These are phyloP conservation scores for Suhomyces wounanorum DNA, from an alignment of 1,139 yeast genomes.

Conservation along the genomic window DNA sequence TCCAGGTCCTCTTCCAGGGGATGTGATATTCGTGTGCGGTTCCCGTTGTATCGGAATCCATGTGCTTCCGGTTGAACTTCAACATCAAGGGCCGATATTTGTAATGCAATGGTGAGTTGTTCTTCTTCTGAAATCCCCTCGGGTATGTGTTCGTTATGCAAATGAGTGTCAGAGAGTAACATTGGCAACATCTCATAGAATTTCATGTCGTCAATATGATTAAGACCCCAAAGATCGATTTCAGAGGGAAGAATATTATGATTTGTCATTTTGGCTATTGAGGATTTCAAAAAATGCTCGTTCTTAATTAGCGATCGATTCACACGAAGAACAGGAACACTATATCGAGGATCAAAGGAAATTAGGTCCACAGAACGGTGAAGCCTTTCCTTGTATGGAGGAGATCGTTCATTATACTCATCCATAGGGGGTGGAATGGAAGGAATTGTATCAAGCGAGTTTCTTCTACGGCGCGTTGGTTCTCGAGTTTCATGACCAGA, in stretches of 20 bases:
- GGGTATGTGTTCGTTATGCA: background rate
- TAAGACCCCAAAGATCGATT: slow-evolving; percentile 40
- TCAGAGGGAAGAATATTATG: slow-evolving; percentile 36
- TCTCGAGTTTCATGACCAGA: background rate
- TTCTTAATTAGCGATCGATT: slow-evolving; percentile 35
- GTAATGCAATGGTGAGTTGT: slow-evolving; percentile 11
- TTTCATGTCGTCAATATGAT: slow-evolving; percentile 40
- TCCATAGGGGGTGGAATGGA: slow-evolving; percentile 16
- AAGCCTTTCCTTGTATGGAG: slow-evolving; percentile 41
- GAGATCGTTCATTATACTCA: slow-evolving; percentile 22
- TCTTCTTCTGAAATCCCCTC: slow-evolving; percentile 7
- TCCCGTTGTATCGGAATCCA: slow-evolving; percentile 10
- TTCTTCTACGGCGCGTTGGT: slow-evolving; percentile 6
- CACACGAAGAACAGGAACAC: slow-evolving; percentile 39
- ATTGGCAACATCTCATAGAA: slow-evolving; percentile 37
- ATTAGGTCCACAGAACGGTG: slow-evolving; percentile 40
- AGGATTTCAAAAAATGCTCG: slow-evolving; percentile 26
- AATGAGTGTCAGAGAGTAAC: slow-evolving; percentile 8
- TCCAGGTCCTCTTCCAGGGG: background rate
- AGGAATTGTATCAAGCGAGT: slow-evolving; percentile 12
- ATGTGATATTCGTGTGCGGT: background rate
- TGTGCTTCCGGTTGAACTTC: slow-evolving; percentile 8
- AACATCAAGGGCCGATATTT: slow-evolving; percentile 10
- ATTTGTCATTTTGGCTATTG: slow-evolving; percentile 30
- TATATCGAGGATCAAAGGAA: slow-evolving; percentile 45